A percentile compares a stretch with the other conserved stretches of the same genome.
These are phyloP conservation scores for Globisporangium heterothallicum DNA, from an alignment of 352 stramenopile species.

Conservation along the genomic window DNA sequence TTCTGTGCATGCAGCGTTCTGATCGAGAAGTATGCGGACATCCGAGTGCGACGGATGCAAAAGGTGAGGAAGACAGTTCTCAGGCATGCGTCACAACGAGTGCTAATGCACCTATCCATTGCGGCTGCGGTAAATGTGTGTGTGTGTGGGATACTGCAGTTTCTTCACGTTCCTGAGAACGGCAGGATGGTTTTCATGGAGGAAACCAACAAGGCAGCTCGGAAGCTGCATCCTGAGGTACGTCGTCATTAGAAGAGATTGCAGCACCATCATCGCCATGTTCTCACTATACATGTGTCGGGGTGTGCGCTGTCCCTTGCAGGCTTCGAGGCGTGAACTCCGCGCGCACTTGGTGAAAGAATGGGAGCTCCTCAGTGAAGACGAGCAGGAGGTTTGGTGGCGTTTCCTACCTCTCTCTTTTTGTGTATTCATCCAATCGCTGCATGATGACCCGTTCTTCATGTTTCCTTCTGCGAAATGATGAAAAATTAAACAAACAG, in stretches of 20 bases:
- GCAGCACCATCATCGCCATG: no score
- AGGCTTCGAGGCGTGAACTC: slow-evolving; percentile 30
- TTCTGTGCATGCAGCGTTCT: slow-evolving; percentile 25
- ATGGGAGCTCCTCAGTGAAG: slow-evolving; percentile 22
- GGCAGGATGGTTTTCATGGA: slow-evolving; percentile 34
- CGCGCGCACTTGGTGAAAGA: slow-evolving; percentile 12
- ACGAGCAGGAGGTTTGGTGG: slow-evolving; percentile 25
- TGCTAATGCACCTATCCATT: no score
- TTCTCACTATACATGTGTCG: neutral
- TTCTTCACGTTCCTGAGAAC: slow-evolving; percentile 25
- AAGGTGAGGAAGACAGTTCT: slow-evolving; percentile 21
- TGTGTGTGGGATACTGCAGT: slow-evolving; percentile 17
- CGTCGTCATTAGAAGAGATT: no score
- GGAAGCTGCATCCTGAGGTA: slow-evolving; percentile 23
- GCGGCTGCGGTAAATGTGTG: neutral
- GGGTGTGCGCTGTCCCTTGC: neutral
- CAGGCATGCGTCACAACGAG: no score
- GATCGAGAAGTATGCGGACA: slow-evolving; percentile 37
- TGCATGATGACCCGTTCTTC: no score
- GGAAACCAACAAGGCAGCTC: slow-evolving; percentile 16
- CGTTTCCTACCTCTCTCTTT: neutral
- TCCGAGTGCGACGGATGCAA: slow-evolving; percentile 40
- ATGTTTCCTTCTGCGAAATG: no score
- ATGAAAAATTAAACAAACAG: no score
- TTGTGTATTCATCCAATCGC: neutral